Evolutionary conservation across 495 filamentous ascomycete species (phyloP), one percentile per base, ranked within the genome.

Genomic region (Daldinia vernicosa): DNA sequence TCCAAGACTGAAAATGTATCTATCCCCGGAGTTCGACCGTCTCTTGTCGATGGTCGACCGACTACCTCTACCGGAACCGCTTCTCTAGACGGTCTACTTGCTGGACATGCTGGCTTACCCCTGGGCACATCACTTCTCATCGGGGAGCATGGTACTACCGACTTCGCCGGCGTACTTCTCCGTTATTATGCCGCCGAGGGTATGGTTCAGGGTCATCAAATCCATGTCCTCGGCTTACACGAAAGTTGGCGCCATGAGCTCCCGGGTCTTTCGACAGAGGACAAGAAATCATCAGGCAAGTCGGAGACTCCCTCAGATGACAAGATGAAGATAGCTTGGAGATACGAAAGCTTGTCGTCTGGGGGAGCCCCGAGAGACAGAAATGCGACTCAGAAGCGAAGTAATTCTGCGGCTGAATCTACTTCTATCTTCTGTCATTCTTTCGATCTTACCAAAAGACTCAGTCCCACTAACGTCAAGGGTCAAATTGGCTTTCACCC

Each of bases 291-390:
- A 37, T 71, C 67, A 70, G 84, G 71, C 76, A 71, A 84, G 66
- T 67, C 76, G 19, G 71, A 78, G 1, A 22, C 74, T 0, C 51
- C 79, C 1, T 70, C 77, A 12, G 84, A 86, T 32, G 93, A 96
- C 62, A 91, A 88, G 78, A 99, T 99, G 95, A 98, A 97, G 82
- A 99, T 99, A 79, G 95, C 95, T 9, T 99, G 95, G 95, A 83
- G 95, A 78, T 99, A 99, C 81, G 94, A 98, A 77, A 87, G 89
- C 19, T 77, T 98, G 67, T 91, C 93, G 24, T 88, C 81, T 81
- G 88, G 27, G 60, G 83, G 84, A 43, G 83, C 83, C 51, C 82
- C 84, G 70, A 85, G 86, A 86, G 75, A 77, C 17, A 71, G 75
- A 37, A 74, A 76, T 62, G 62, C 69, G 2, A 6, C 57, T 28